Percentiles rank a stretch among this genome's conserved stretches.
Conservation (phyloP, 2,329 filamentous ascomycete genomes). For the Moelleriella libera region DNA sequence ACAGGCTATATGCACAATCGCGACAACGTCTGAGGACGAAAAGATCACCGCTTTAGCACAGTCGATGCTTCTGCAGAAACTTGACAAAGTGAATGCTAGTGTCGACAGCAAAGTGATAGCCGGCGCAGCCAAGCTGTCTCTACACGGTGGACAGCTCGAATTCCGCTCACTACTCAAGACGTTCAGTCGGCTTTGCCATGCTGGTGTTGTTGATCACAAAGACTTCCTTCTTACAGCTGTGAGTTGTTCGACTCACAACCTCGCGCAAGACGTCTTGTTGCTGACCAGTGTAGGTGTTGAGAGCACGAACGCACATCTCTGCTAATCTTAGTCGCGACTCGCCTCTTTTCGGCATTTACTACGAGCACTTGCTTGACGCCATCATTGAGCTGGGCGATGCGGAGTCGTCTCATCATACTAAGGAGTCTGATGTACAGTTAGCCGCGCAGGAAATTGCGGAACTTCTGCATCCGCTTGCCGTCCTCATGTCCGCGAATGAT, state of each 20-base stretch:
- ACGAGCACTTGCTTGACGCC: conserved; percentile 69
- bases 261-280: background rate
- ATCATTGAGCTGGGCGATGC: conserved; percentile 86
- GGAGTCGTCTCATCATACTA: conserved; percentile 57
- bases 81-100: conserved; percentile 65
- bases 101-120: conserved; percentile 79
- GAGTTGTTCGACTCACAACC: conserved; percentile 14
- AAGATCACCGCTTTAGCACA: conserved; percentile 90
- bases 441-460: conserved; percentile 80
- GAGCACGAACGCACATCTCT: conserved; percentile 69
- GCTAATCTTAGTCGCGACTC: conserved; percentile 53
- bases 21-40: conserved; percentile 64
- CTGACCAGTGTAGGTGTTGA: conserved; percentile 34
- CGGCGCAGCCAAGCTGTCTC: conserved; percentile 64
- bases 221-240: conserved; percentile 50
- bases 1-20: conserved; percentile 88
- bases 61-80: conserved; percentile 92
- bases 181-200: conserved; percentile 60
- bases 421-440: conserved; percentile 65
- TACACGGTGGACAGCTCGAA: conserved; percentile 66
- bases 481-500: conserved; percentile 59
- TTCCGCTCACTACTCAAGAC: conserved; percentile 78
- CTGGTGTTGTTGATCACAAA: conserved; percentile 58
- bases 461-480: conserved; percentile 73
- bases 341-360: conserved; percentile 67